Evolutionary conservation across 192 early-diverging fungal species (phyloP).

Genomic region (Dimargaris cristalligena): DNA sequence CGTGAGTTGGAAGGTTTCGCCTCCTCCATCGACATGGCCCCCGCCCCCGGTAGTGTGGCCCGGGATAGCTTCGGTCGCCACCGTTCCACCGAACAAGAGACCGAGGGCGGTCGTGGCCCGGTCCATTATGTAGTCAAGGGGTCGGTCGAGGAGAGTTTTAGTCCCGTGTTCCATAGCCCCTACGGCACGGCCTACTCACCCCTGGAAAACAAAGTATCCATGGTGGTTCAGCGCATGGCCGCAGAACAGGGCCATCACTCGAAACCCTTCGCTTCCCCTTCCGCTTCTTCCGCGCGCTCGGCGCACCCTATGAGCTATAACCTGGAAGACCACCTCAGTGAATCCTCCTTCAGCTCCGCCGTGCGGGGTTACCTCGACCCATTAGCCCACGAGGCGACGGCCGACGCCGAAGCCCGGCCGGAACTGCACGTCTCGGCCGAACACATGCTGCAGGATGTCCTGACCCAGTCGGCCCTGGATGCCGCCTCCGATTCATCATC

Average conservation of each 20-base stretch:
- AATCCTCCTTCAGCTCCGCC: background rate
- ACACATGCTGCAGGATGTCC: background rate
- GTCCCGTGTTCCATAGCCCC: constrained; percentile 7
- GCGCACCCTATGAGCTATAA: background rate
- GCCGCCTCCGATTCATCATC: background rate
- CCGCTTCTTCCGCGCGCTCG: background rate
- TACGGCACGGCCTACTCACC: constrained; percentile 8
- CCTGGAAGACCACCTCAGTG: background rate
- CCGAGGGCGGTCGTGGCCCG: background rate
- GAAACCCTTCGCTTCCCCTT: too few relatives aligned
- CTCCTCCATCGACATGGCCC: background rate
- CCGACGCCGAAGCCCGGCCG: background rate
- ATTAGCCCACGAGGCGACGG: background rate
- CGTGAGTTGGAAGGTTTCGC: background rate
- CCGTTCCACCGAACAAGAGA: too few relatives aligned
- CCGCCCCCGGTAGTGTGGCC: too few relatives aligned
- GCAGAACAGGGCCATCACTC: background rate
- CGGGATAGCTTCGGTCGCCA: too few relatives aligned
- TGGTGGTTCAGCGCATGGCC: background rate
- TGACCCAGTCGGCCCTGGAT: background rate
- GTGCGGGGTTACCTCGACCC: too few relatives aligned
- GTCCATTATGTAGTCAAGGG: background rate
- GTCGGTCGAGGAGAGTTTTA: background rate
- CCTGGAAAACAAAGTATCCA: background rate
- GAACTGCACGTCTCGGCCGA: background rate